Base-by-base conservation (phyloP, 148 eudicot species). In the Amaranthus hypochondriacus region DNA sequence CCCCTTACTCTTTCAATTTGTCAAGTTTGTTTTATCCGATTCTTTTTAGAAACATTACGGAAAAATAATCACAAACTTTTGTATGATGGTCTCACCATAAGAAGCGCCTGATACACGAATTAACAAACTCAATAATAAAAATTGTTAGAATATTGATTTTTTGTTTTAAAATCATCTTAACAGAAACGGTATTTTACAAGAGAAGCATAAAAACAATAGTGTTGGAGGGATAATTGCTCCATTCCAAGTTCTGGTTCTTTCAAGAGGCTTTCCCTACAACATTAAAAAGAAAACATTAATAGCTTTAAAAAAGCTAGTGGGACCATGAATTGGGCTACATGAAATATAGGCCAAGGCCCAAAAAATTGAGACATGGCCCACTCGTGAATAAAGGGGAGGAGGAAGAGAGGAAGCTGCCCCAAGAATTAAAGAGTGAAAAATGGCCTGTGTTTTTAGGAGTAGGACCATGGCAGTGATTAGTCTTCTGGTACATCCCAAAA, bases 291-390 rank as follows among this genome's bases (percentile, higher is more conserved):
- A 63, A 9, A 39, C 10, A 6, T 11, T 12, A 42, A 44, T 47
- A 46, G 52, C 52, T 47, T 48, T 66, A 0, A 46, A 7, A 12
- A 5, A 8, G 21, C 39, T 48, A 48, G 55, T 63, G 66, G 49
- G 49, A 4, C 49, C 66, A 2, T 3, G 13, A 9, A 63, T n/a
- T n/a, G 21, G 55, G 54, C 69, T 13, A 48, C 15, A 12, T 48
- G 39, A 28, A 28, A 47, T 4, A 66, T 1, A 15, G 55, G 69
- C 55, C 64, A 49, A 48, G 53, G 69, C 69, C 69, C 69, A 66
- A 66, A 15, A 46, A 10, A 14, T 14, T 49, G 52, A 7, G 8
- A 66, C n/a, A 15, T 66, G 69, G 69, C 69, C 69, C 55, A 66
- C 69, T 48, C 3, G 3, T 64, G 68, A 64, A 64, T 18, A 58